Base-by-base conservation (phyloP, 148 eudicot species). In the Rhododendron henanense region DNA sequence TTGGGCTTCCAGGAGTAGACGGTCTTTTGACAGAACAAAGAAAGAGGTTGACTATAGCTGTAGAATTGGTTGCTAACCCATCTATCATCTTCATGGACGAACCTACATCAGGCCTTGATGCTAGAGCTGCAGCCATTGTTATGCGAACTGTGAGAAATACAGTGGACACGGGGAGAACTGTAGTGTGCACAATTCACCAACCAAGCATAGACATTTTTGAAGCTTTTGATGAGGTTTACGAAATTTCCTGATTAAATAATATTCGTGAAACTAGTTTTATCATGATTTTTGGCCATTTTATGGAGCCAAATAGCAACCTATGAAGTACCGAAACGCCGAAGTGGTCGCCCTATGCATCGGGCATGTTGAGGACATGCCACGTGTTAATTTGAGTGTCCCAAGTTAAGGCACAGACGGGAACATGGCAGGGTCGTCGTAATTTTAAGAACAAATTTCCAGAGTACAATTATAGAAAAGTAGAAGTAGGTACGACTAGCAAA, bases 21-120 rank as follows among this genome's bases (percentile, higher is more conserved):
- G 98, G 98, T 6, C 93, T 94, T 48, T 90, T 96, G 41, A 94
- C 92, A 13, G 98, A 94, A 86, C 98, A 93, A 85, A 91, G 97
- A 86, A 94, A 94, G 89, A 90, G 97, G 89, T 88, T 94, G 67
- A 94, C 97, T 16, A 92, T 94, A 41, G 95, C 97, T 41, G 97
- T 94, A 23, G 97, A 94, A 87, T 88, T 94, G 73, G 97, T 95
- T 79, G 92, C 98, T 55, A 93, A 96, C 81, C 98, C 96, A 44
- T 95, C 98, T 28, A 94, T 95, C 48, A 95, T 95, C 55, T 95
- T 95, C 88, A 92, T 96, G 98, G 98, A 96, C 83, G 98, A 96
- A 86, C 98, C 98, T 23, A 96, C 98, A 28, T 96, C 98, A 53
- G 98, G 98, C 21, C 98, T 96, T 80, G 98, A 96, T 88, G 98